Conservation (phyloP, 2,329 filamentous ascomycete species). For the Pseudogymnoascus sp. region DNA sequence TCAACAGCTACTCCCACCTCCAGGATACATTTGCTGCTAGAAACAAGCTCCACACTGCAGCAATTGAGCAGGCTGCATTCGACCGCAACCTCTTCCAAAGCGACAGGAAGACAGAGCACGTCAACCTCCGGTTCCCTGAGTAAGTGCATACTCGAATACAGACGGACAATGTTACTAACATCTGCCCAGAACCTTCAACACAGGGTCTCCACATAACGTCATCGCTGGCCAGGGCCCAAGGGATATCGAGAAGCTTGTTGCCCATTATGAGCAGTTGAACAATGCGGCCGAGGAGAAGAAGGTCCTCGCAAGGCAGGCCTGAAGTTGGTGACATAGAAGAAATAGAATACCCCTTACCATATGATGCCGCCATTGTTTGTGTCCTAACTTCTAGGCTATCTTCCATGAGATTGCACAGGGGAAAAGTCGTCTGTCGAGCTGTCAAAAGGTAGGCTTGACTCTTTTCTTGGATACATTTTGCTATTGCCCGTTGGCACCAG, state of each 20-base stretch:
- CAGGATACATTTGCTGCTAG: conserved; percentile 45
- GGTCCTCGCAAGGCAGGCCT: conserved; percentile 28
- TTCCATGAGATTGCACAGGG: background rate
- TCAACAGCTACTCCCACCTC: conserved; percentile 47
- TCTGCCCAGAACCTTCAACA: conserved; percentile 51
- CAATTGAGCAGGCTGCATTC: conserved; percentile 53
- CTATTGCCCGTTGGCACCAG: background rate
- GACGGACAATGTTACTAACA: conserved; percentile 10
- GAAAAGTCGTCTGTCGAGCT: background rate
- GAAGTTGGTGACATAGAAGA: conserved; percentile 8
- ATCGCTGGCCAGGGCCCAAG: conserved; percentile 49
- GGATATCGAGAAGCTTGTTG: conserved; percentile 51
- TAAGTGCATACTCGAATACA: conserved; percentile 37
- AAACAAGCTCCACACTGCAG: conserved; percentile 52
- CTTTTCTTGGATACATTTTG: background rate
- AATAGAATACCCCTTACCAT: conserved; percentile 11
- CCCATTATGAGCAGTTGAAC: conserved; percentile 53
- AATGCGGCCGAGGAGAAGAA: conserved; percentile 49
- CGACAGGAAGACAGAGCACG: conserved; percentile 34
- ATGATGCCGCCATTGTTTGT: background rate
- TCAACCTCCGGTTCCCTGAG: conserved; percentile 56
- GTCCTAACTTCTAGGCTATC: background rate
- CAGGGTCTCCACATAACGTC: conserved; percentile 55
- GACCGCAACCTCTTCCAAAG: conserved; percentile 54
- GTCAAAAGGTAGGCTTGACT: background rate